phyloP scores from a whole-genome alignment of 2,329 filamentous ascomycete species.

The Claviceps arundinis region DNA sequence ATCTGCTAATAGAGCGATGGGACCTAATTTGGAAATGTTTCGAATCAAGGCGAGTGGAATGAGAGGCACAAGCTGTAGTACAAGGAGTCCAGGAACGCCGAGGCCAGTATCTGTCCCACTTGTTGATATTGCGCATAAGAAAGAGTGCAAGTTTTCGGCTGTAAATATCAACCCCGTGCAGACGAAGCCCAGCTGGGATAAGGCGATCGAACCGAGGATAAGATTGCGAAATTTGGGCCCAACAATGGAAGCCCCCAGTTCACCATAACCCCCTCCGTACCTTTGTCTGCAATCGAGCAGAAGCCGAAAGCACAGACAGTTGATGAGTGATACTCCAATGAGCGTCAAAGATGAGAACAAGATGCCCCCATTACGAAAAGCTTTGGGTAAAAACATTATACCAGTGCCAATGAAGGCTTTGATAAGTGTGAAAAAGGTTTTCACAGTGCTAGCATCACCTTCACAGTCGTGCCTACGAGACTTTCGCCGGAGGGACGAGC shows the following conservation, averaged over 20 bases:
- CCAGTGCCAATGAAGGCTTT: slow-evolving; percentile 72
- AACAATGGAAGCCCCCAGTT: slow-evolving; percentile 53
- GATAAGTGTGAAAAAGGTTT: slow-evolving; percentile 66
- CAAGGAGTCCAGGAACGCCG: slow-evolving; percentile 42
- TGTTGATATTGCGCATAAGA: slow-evolving; percentile 47
- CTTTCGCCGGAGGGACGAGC: slow-evolving; percentile 32
- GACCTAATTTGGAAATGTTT: slow-evolving; percentile 62
- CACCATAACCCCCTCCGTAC: slow-evolving; percentile 60
- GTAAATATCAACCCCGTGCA: slow-evolving; percentile 68
- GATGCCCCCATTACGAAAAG: slow-evolving; percentile 66
- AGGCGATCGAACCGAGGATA: slow-evolving; percentile 55
- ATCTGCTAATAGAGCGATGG: slow-evolving; percentile 55
- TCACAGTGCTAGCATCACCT: slow-evolving; percentile 53
- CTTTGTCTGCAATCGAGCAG: slow-evolving; percentile 52
- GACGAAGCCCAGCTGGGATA: slow-evolving; percentile 68
- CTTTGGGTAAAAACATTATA: slow-evolving; percentile 72
- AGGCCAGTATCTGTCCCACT: slow-evolving; percentile 37
- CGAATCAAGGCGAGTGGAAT: slow-evolving; percentile 57
- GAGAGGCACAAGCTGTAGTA: slow-evolving; percentile 49
- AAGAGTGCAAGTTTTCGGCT: slow-evolving; percentile 58
- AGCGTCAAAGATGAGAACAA: slow-evolving; percentile 61
- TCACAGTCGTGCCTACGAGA: slow-evolving; percentile 29
- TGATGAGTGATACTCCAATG: slow-evolving; percentile 49
- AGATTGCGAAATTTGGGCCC: slow-evolving; percentile 50
- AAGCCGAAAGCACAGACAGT: slow-evolving; percentile 58